Percentiles rank a stretch among this genome's conserved stretches.
Conservation (phyloP, 495 filamentous ascomycete species). For the Podospora tetraspora region DNA sequence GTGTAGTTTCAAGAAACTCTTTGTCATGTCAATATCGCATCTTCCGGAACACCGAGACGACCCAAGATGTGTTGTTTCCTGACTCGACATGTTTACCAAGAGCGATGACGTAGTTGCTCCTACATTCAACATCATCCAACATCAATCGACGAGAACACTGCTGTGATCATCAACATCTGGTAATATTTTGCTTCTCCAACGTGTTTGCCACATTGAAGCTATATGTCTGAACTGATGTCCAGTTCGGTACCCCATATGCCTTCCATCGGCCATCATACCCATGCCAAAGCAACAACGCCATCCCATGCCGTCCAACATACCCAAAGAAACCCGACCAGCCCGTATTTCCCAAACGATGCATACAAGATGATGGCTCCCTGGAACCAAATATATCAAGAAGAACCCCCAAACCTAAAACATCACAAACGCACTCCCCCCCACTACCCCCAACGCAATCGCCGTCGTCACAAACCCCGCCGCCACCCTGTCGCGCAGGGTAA, state of each 20-base stretch:
- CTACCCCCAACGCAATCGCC: constrained; percentile 50
- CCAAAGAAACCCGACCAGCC: not conserved
- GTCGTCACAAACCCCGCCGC: constrained; percentile 63
- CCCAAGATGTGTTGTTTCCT: not conserved
- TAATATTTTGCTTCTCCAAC: not conserved
- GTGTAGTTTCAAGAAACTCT: not conserved
- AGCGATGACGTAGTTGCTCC: not conserved
- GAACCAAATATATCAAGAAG: not conserved
- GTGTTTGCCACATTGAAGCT: not conserved
- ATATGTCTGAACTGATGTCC: not conserved
- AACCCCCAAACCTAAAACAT: constrained; percentile 23
- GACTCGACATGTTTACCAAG: not conserved
- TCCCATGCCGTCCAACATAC: not conserved
- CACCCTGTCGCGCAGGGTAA: constrained; percentile 54
- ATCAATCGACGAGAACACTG: not conserved
- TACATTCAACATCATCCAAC: not conserved
- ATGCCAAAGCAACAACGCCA: not conserved
- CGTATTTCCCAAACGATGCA: not conserved
- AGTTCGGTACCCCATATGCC: not conserved
- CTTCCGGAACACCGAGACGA: not conserved
- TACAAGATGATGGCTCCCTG: not conserved
- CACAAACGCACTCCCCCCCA: constrained; percentile 44
- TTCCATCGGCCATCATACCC: not conserved
- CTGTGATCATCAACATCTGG: not conserved
- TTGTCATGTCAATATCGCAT: not conserved